Base-by-base conservation (phyloP, 345 rosid species). In the Salix koriyanagi region DNA sequence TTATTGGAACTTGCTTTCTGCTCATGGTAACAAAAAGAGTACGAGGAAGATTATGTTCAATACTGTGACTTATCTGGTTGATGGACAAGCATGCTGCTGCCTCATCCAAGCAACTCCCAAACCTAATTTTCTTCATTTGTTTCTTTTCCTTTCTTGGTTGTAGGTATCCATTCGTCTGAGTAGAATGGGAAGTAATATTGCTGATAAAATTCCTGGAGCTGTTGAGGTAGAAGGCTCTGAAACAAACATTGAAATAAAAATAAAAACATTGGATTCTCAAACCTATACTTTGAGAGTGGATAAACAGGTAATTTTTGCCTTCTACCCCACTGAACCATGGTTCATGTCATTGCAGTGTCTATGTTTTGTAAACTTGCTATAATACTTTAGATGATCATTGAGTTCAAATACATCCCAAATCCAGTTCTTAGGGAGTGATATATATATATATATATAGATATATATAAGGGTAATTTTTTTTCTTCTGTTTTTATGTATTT, bases 261-360 rank as follows among this genome's bases (percentile, higher is more conserved):
- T 91, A 68, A 91, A 90, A 79, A 91, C 92, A 30, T 76, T 91
- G 81, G 96, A 91, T 79, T 88, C 94, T 56, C 96, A 85, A 79
- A 90, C 92, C 74, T 83, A 91, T 78, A 85, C 90, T 74, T 82
- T 91, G 86, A 88, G 83, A 80, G 96, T 91, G 75, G 88, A 91
- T 79, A 91, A 90, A 83, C 91, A 91, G 91, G 96, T 91, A 70
- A 71, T 28, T 78, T 19, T 36, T 14, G 32, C 50, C 77, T n/a
- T n/a, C n/a, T n/a, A n/a, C 54, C 42, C 64, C 19, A 11, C 72
- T 52, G n/a, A 23, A 36, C 68, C 70, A 32, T 78, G 32, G 32
- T 65, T 26, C 74, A 32, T 58, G 37, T 48, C 60, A 28, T 68
- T 50, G n/a, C 46, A 36, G 30, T 50, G 7, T 18, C 21, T 13